phyloP scores from a whole-genome alignment of 1,284 basidiomycete genomes.

The Flammula alnicola region DNA sequence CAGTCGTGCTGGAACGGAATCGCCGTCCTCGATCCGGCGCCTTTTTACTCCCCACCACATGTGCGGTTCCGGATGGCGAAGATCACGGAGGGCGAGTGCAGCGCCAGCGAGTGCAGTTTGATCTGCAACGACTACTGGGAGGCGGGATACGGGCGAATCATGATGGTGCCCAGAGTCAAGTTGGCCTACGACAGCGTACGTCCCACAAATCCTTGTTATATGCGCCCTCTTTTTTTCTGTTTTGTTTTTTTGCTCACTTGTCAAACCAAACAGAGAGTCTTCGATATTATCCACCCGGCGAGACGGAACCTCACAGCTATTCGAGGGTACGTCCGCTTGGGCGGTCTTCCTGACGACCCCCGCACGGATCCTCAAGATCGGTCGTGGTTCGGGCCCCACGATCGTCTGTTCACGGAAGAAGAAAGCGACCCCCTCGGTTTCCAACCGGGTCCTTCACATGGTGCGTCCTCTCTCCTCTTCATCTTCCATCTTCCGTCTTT shows the following conservation, averaged over 20 bases:
- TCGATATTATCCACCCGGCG: slow-evolving; percentile 88
- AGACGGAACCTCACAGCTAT: slow-evolving; percentile 92
- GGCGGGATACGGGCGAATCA: slow-evolving; percentile 89
- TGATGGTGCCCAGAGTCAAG: slow-evolving; percentile 96
- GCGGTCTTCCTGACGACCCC: slow-evolving; percentile 92
- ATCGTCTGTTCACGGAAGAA: slow-evolving; percentile 87
- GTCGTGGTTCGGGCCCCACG: slow-evolving; percentile 94
- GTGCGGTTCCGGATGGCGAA: slow-evolving; percentile 93
- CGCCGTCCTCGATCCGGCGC: slow-evolving; percentile 90
- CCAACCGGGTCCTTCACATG: slow-evolving; percentile 81
- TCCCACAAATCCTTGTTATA: no score
- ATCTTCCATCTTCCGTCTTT: no score
- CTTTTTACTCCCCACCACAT: slow-evolving; percentile 88
- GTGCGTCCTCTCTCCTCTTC: no score
- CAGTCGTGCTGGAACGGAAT: slow-evolving; percentile 98
- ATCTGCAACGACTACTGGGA: slow-evolving; percentile 97
- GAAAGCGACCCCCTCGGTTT: slow-evolving; percentile 82
- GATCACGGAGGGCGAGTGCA: slow-evolving; percentile 84
- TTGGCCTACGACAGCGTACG: slow-evolving; percentile 91
- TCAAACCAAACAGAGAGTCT: slow-evolving; percentile 90
- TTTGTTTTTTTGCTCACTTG: no score
- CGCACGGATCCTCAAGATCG: slow-evolving; percentile 94
- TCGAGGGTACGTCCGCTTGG: slow-evolving; percentile 86
- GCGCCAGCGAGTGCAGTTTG: slow-evolving; percentile 90
- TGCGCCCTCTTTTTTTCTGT: no score